phyloP scores from a whole-genome alignment of 177 flowering plant genomes.

The Telopea speciosissima region DNA sequence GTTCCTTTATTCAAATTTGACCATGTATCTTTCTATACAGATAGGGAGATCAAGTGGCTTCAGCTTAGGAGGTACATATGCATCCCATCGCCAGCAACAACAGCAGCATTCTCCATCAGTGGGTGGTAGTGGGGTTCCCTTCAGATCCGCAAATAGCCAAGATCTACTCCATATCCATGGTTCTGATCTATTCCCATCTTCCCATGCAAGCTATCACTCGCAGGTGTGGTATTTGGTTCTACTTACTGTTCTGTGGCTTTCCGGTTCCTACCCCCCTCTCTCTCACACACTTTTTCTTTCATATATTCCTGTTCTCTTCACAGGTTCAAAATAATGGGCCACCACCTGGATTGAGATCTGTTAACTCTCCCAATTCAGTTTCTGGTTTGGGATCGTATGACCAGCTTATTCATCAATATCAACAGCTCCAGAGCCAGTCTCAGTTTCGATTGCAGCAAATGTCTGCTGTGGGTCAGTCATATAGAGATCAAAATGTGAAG shows the following conservation, averaged over 20 bases:
- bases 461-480: constrained; percentile 65
- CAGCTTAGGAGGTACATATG: constrained; percentile 63
- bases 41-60: constrained; percentile 91
- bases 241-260: too few relatives aligned
- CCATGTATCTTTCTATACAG: constrained; percentile 24
- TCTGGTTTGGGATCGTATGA: constrained; percentile 74
- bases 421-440: constrained; percentile 70
- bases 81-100: constrained; percentile 75
- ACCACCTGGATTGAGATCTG: constrained; percentile 73
- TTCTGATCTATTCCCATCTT: constrained; percentile 74
- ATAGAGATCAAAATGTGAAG: constrained; percentile 71
- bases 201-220: constrained; percentile 64
- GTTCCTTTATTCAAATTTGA: neutral
- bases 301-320: constrained; percentile 2
- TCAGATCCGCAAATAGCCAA: constrained; percentile 60
- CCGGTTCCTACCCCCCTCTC: too few relatives aligned
- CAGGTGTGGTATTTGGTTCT: constrained; percentile 46
- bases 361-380: constrained; percentile 52
- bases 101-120: constrained; percentile 64
- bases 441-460: constrained; percentile 80
- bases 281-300: neutral
- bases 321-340: constrained; percentile 63
- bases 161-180: constrained; percentile 78
- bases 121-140: constrained; percentile 55
- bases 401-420: constrained; percentile 85